A percentile compares a stretch with the other conserved stretches of the same genome.
Evolutionary conservation across 768 basidiomycete species (phyloP).

Genomic region (Hypholoma sublateritium): DNA sequence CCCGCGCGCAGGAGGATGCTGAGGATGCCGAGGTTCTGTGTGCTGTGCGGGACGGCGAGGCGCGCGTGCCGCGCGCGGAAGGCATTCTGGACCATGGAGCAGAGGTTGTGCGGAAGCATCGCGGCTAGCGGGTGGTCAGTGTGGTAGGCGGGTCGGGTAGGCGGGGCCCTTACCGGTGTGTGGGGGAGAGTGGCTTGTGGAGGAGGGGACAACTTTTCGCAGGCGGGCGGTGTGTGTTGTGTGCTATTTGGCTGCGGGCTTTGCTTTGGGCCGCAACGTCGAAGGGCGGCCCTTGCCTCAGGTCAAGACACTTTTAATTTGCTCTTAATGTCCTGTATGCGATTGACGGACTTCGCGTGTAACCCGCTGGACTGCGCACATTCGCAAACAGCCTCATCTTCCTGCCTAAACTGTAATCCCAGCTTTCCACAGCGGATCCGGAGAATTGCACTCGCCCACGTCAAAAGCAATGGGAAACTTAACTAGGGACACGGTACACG

Average conservation of each 20-base stretch:
- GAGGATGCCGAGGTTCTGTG: constrained; percentile 89
- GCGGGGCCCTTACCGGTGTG: not conserved
- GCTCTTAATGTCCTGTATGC: no score
- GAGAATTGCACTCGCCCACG: no score
- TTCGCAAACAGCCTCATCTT: no score
- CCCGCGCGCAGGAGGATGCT: constrained; percentile 86
- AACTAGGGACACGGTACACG: not conserved
- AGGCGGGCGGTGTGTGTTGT: not conserved
- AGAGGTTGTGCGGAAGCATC: constrained; percentile 77
- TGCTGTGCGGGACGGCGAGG: constrained; percentile 79
- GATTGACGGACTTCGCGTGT: no score
- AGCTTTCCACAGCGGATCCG: no score
- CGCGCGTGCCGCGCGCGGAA: constrained; percentile 82
- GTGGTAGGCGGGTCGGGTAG: not conserved
- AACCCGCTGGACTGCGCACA: no score
- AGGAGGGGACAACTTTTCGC: not conserved
- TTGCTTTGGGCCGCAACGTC: not conserved
- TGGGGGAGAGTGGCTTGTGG: not conserved
- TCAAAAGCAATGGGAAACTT: no score
- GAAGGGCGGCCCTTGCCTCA: no score
- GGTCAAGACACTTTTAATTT: no score
- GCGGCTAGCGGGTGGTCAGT: not conserved
- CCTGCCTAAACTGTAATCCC: no score
- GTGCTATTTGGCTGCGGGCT: not conserved
- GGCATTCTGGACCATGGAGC: constrained; percentile 89